These are phyloP conservation scores for Arabis hirsuta DNA, from an alignment of 345 rosid species.

Conservation along the genomic window DNA sequence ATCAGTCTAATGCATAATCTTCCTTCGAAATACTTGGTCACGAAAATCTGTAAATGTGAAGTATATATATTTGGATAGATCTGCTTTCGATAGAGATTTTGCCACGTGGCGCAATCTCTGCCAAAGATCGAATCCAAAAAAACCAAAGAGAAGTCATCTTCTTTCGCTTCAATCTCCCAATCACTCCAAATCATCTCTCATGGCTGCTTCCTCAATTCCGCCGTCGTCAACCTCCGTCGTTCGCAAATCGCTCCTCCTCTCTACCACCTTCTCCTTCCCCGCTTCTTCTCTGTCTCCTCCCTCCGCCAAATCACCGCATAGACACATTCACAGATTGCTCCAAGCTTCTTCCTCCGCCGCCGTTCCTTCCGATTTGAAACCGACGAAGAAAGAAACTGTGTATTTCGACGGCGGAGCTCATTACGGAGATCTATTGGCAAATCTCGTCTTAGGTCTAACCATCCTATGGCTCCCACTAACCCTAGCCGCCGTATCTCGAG, in stretches of 20 bases:
- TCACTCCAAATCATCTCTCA: conserved; percentile 28
- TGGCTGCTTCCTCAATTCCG: conserved; percentile 42
- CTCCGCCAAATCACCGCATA: conserved; percentile 57
- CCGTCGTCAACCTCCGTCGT: conserved; percentile 32
- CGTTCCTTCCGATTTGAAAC: conserved; percentile 36
- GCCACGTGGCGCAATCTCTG: conserved; percentile 32
- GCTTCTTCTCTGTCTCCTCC: conserved; percentile 9
- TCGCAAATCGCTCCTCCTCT: conserved; percentile 29
- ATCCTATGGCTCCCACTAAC: conserved; percentile 92
- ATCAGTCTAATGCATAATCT: too few species aligned
- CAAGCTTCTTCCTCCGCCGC: conserved; percentile 41
- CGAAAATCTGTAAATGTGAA: too few species aligned
- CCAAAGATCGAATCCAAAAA: conserved; percentile 30
- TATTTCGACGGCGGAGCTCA: conserved; percentile 95
- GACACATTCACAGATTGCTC: conserved; percentile 35
- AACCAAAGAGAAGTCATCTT: conserved; percentile 10
- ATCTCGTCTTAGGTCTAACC: conserved; percentile 80
- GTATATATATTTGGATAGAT: conserved; percentile 25
- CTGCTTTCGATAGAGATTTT: conserved; percentile 3
- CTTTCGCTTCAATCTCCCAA: neutral
- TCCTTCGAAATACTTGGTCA: neutral
- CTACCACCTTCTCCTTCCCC: conserved; percentile 37
- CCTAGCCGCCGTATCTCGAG: conserved; percentile 87
- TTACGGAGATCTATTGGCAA: conserved; percentile 86
- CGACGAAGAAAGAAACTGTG: conserved; percentile 62